phyloP scores from a whole-genome alignment of 129 eudicot genomes.

The Apium graveolens region DNA sequence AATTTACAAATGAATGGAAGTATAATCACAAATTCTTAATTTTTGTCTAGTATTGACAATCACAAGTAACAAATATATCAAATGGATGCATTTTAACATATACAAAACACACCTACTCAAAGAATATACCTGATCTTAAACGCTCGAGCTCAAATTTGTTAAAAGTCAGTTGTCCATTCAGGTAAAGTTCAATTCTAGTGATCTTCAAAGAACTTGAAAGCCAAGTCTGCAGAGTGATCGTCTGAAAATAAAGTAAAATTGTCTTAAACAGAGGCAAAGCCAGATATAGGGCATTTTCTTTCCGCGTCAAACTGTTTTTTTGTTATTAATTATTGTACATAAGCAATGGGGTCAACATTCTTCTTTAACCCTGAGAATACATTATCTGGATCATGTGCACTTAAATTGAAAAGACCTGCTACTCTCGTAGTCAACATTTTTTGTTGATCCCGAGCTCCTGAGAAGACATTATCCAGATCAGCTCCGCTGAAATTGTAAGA shows the following conservation, averaged over 20 bases:
- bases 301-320: constrained; percentile 21
- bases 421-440: constrained; percentile 1
- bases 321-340: constrained; percentile 22
- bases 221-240: constrained; percentile 21
- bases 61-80: too few relatives aligned
- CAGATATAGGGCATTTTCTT: constrained; percentile 13
- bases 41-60: too few relatives aligned
- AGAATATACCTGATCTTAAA: too few relatives aligned
- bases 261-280: constrained; percentile 18
- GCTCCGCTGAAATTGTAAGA: constrained; percentile 28
- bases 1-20: too few relatives aligned
- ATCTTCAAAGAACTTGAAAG: constrained; percentile 25
- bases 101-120: too few relatives aligned
- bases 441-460: constrained; percentile 29
- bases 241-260: constrained; percentile 36
- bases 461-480: constrained; percentile 40
- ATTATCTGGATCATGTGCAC: too few relatives aligned
- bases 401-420: too few relatives aligned
- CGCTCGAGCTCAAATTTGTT: too few relatives aligned
- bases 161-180: constrained; percentile 45
- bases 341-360: constrained; percentile 16
- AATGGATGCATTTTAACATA: too few relatives aligned
- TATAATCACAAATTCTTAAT: too few relatives aligned
- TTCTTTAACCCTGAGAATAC: too few relatives aligned
- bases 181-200: constrained; percentile 22